Conservation (phyloP, 805 yeast species). For the Lachancea thermotolerans region DNA sequence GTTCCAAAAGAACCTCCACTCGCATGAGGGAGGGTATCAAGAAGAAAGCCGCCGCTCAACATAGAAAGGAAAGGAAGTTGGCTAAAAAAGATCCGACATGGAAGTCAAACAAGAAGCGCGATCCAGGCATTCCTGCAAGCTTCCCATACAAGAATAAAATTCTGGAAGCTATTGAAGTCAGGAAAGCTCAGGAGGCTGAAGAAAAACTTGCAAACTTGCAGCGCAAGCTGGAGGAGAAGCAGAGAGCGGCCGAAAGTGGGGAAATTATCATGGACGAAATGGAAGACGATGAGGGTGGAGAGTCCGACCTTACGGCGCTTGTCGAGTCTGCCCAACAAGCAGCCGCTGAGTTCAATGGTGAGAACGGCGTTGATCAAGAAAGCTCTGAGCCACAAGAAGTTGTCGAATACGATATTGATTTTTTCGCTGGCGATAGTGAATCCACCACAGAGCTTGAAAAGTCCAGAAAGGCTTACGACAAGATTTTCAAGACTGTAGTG, state of each 20-base stretch:
- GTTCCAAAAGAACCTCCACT: conserved; percentile 84
- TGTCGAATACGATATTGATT: conserved; percentile 43
- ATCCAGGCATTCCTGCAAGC: conserved; percentile 89
- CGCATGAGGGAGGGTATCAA: conserved; percentile 94
- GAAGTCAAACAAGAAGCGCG: conserved; percentile 78
- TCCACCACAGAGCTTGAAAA: conserved; percentile 48
- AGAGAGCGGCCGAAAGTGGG: conserved; percentile 33
- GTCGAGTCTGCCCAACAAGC: conserved; percentile 87
- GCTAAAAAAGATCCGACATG: conserved; percentile 91
- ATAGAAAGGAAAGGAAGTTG: conserved; percentile 72
- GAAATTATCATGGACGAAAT: conserved; percentile 35
- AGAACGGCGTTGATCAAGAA: conserved; percentile 24
- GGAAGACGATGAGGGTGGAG: conserved; percentile 37
- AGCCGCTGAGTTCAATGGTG: conserved; percentile 68
- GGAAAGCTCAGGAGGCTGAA: conserved; percentile 49
- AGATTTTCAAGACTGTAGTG: conserved; percentile 86
- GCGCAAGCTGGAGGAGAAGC: conserved; percentile 38
- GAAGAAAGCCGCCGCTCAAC: conserved; percentile 90
- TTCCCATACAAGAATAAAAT: conserved; percentile 92
- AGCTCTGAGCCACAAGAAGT: conserved; percentile 41
- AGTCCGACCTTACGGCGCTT: conserved; percentile 69
- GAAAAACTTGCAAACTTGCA: conserved; percentile 46
- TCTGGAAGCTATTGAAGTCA: conserved; percentile 61
- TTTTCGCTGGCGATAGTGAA: conserved; percentile 37
- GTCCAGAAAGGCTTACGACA: conserved; percentile 87